phyloP scores from a whole-genome alignment of 768 basidiomycete genomes.

The Leccinum subtestaceum region DNA sequence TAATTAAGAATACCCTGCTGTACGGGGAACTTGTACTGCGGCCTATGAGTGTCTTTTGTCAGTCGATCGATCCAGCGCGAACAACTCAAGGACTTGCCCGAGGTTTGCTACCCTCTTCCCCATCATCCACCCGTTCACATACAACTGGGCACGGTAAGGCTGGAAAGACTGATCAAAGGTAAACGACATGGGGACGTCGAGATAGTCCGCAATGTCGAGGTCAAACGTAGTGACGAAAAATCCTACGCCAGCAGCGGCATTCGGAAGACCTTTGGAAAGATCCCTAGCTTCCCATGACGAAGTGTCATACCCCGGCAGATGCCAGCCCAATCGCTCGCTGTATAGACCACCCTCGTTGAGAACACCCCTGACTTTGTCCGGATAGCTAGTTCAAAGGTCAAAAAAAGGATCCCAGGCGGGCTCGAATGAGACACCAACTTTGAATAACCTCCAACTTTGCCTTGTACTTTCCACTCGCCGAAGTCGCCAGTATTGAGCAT shows the following conservation, averaged over 20 bases:
- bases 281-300: conserved; percentile 58
- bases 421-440: conserved; percentile 38
- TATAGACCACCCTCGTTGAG: conserved; percentile 73
- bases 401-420: not conserved
- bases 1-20: conserved; percentile 79
- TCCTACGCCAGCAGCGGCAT: conserved; percentile 62
- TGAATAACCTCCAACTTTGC: conserved; percentile 70
- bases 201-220: conserved; percentile 51
- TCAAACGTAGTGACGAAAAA: conserved; percentile 79
- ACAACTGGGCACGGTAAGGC: conserved; percentile 69
- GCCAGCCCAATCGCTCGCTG: conserved; percentile 73
- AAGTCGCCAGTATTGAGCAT: conserved; percentile 61
- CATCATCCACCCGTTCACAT: conserved; percentile 90
- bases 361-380: conserved; percentile 67
- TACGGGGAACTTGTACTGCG: conserved; percentile 80
- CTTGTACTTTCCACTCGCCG: conserved; percentile 67
- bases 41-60: conserved; percentile 38
- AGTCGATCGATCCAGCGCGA: not conserved
- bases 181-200: conserved; percentile 73
- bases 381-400: conserved; percentile 47
- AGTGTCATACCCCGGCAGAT: conserved; percentile 67
- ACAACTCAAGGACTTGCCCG: conserved; percentile 42
- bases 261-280: conserved; percentile 57
- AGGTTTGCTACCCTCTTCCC: conserved; percentile 74
- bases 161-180: conserved; percentile 62